Base-by-base conservation (phyloP, 352 stramenopile species). In the Globisporangium spinosum region DNA sequence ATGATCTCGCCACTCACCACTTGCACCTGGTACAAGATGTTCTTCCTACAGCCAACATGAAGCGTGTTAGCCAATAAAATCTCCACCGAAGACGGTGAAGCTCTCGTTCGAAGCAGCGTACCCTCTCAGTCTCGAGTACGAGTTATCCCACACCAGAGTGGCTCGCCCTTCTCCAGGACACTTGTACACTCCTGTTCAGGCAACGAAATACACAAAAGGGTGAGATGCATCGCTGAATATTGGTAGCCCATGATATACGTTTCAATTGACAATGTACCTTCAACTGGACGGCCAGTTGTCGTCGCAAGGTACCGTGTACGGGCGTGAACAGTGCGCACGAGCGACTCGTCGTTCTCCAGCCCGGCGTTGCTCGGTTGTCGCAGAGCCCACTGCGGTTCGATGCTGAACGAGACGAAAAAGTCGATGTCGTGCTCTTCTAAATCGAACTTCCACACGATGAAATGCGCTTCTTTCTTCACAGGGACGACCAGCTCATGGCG, bases 361-460 rank as follows among this genome's bases (percentile, higher is more conserved):
- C 61, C 29, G 34, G 34, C 9, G 65, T 56, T 61, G 9, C 49
- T 47, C 66, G 72, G 71, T 23, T 82, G 62, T 0, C 76, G 76
- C 5, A 73, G 58, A n/a, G 51, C 45, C 65, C 65, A 70, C 27
- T 62, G 32, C 13, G 65, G 65, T 23, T 68, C 62, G 9, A 68
- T 15, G 45, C 25, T 43, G 73, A 91, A 95, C 20, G 77, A 72
- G 13, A 92, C 82, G 27, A 71, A 86, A 47, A 95, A 92, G 38
- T 93, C 84, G 47, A 95, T 80, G 64, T 95, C 85, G 62, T 89
- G 83, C 69, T 93, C 87, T 57, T 93, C 85, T 4, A 92, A 57
- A 57, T 93, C 87, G 62, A 95, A 95, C 58, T 89, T 89, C 87
- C 87, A 95, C 27, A 93, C 83, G 58, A 94, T 71, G 65, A 87